phyloP scores from a whole-genome alignment of 306 rosid species.

The Luffa aegyptiaca region DNA sequence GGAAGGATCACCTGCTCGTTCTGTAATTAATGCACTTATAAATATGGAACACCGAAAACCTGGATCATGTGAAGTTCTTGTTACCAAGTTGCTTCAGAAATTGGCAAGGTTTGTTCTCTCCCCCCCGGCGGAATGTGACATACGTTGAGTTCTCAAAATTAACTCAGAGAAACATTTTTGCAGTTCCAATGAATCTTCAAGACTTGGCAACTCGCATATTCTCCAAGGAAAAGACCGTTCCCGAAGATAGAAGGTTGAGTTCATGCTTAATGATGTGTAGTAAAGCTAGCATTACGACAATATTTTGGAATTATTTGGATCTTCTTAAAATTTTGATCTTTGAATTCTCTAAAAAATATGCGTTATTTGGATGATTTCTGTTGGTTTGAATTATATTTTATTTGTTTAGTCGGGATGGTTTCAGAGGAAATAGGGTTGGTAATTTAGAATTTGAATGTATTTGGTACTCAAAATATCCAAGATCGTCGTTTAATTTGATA shows the following conservation, averaged over 20 bases:
- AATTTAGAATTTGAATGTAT: too few species aligned
- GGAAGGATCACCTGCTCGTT: slow-evolving; percentile 42
- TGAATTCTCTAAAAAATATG: too few species aligned
- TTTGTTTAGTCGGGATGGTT: too few species aligned
- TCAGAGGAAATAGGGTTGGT: too few species aligned
- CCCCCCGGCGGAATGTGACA: not conserved
- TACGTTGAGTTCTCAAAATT: not conserved
- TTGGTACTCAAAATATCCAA: too few species aligned
- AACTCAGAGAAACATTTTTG: slow-evolving; percentile 12
- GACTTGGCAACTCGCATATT: slow-evolving; percentile 56
- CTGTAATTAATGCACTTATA: slow-evolving; percentile 51
- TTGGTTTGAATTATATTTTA: too few species aligned
- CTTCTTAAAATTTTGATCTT: too few species aligned
- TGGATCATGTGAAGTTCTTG: slow-evolving; percentile 63
- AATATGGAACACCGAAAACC: slow-evolving; percentile 70
- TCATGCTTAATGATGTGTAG: too few species aligned
- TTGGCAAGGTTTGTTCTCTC: slow-evolving; percentile 53
- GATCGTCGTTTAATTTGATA: not conserved
- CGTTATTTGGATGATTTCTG: too few species aligned
- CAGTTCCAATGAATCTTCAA: slow-evolving; percentile 78
- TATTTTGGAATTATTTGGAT: too few species aligned
- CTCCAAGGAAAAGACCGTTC: slow-evolving; percentile 30
- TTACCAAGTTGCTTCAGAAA: slow-evolving; percentile 63
- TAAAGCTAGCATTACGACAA: too few species aligned
- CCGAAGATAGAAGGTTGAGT: slow-evolving; percentile 47